Evolutionary conservation across 352 stramenopile species (phyloP).

Genomic region (Globisporangium heterothallicum): DNA sequence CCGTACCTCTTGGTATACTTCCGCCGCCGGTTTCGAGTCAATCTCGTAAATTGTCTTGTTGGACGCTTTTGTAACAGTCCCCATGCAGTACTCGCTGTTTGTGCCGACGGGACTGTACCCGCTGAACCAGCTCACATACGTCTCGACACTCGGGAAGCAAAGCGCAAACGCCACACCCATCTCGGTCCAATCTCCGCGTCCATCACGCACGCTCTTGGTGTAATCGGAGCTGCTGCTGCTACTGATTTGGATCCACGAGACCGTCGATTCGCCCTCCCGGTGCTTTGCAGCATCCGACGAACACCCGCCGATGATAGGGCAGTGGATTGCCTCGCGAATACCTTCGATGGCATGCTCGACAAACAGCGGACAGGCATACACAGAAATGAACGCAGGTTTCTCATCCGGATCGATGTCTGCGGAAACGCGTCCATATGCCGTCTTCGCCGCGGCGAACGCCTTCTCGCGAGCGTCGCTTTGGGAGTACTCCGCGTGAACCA

Average conservation of each 20-base stretch:
- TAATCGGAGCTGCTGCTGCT: constrained; percentile 79
- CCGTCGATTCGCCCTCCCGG: constrained; percentile 51
- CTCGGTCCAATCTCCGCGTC: constrained; percentile 70
- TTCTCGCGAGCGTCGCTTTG: constrained; percentile 77
- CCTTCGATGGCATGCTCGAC: constrained; percentile 80
- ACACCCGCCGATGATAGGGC: constrained; percentile 78
- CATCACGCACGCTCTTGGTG: constrained; percentile 68
- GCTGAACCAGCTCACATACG: constrained; percentile 84
- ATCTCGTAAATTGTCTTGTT: constrained; percentile 87
- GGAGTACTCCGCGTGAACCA: constrained; percentile 76
- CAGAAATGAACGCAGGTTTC: constrained; percentile 73
- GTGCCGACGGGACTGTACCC: constrained; percentile 74
- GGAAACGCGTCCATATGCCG: constrained; percentile 45
- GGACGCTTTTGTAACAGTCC: constrained; percentile 77
- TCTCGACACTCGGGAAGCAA: constrained; percentile 83
- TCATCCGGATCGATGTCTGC: constrained; percentile 55
- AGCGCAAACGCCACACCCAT: constrained; percentile 80
- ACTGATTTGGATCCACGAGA: constrained; percentile 86
- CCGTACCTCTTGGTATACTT: constrained; percentile 76
- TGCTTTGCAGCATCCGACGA: constrained; percentile 76
- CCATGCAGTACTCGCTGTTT: constrained; percentile 80
- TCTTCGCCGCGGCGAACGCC: constrained; percentile 68
- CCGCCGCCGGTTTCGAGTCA: constrained; percentile 70
- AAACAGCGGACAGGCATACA: constrained; percentile 77
- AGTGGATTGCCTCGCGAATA: constrained; percentile 73